Evolutionary conservation across 164 flowering plant genomes (phyloP).

Genomic region (Sextonia rubra): DNA sequence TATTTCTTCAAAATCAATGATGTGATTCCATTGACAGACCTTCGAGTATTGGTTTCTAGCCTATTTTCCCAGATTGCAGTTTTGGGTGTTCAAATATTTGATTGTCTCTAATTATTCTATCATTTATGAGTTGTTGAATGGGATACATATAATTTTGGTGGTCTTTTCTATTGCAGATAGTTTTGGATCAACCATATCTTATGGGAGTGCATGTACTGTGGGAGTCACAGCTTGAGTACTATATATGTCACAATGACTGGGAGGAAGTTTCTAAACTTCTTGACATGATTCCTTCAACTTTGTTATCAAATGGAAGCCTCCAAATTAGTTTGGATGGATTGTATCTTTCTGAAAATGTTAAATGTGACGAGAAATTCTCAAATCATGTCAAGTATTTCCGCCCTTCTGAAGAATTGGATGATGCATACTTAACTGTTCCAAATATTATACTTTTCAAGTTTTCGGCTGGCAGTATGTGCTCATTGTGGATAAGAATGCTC

Average conservation of each 20-base stretch:
- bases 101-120: background rate
- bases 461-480: conserved; percentile 43
- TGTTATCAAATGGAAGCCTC: conserved; percentile 52
- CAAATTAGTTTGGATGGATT: conserved; percentile 60
- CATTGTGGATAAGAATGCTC: conserved; percentile 61
- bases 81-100: background rate
- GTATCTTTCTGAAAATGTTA: conserved; percentile 28
- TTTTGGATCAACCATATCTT: conserved; percentile 74
- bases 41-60: too few species aligned
- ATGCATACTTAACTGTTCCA: conserved; percentile 53
- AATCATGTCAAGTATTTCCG: conserved; percentile 37
- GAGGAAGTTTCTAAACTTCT: conserved; percentile 63
- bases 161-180: conserved; percentile 48
- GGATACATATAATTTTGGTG: background rate
- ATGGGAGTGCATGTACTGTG: conserved; percentile 69
- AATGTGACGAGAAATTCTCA: conserved; percentile 27
- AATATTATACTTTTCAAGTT: conserved; percentile 47
- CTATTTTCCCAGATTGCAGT: too few species aligned
- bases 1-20: background rate
- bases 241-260: conserved; percentile 77
- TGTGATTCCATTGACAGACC: background rate
- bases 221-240: conserved; percentile 92
- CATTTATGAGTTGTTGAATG: background rate
- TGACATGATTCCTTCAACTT: conserved; percentile 59
- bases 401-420: conserved; percentile 65